Percentiles rank a stretch among this genome's conserved stretches.
Evolutionary conservation across 2,329 filamentous ascomycete species (phyloP).

Genomic region (Coniochaeta hoffmannii): DNA sequence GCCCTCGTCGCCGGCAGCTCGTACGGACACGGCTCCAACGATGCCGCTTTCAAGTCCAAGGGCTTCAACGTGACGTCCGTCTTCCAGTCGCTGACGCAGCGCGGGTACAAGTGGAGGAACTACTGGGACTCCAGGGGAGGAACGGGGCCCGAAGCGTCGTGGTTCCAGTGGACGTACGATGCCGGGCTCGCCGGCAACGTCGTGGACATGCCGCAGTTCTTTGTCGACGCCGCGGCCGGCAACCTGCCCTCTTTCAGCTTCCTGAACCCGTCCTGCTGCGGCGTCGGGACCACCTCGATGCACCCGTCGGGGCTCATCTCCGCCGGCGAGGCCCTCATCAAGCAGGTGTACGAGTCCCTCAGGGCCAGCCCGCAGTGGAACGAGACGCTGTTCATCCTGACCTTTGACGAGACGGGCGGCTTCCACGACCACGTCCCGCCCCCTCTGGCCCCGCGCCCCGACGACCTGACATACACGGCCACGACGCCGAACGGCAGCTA

Average conservation of each 20-base stretch:
- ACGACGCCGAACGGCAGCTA: slow-evolving; percentile 25
- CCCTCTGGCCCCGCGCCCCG: slow-evolving; percentile 29
- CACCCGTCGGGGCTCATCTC: slow-evolving; percentile 35
- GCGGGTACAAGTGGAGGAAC: slow-evolving; percentile 35
- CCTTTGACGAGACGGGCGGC: slow-evolving; percentile 39
- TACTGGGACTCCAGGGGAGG: slow-evolving; percentile 33
- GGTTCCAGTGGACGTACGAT: slow-evolving; percentile 32
- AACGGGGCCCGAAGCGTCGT: slow-evolving; percentile 31
- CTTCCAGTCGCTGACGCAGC: slow-evolving; percentile 33
- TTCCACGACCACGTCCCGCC: slow-evolving; percentile 39
- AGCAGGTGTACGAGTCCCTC: slow-evolving; percentile 35
- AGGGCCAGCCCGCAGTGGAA: slow-evolving; percentile 36
- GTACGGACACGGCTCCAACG: slow-evolving; percentile 21
- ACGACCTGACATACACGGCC: slow-evolving; percentile 27
- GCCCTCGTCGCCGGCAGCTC: slow-evolving; percentile 22
- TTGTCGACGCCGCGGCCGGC: slow-evolving; percentile 33
- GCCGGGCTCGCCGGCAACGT: slow-evolving; percentile 25
- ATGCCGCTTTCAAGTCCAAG: slow-evolving; percentile 17
- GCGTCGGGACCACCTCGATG: slow-evolving; percentile 32
- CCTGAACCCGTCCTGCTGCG: slow-evolving; percentile 43
- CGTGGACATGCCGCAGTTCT: slow-evolving; percentile 29
- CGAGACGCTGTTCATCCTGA: slow-evolving; percentile 36
- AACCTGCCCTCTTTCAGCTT: slow-evolving; percentile 36
- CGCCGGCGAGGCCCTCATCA: slow-evolving; percentile 35
- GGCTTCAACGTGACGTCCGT: slow-evolving; percentile 24